Conservation (phyloP, 306 rosid genomes). For the Quercus wislizeni region DNA sequence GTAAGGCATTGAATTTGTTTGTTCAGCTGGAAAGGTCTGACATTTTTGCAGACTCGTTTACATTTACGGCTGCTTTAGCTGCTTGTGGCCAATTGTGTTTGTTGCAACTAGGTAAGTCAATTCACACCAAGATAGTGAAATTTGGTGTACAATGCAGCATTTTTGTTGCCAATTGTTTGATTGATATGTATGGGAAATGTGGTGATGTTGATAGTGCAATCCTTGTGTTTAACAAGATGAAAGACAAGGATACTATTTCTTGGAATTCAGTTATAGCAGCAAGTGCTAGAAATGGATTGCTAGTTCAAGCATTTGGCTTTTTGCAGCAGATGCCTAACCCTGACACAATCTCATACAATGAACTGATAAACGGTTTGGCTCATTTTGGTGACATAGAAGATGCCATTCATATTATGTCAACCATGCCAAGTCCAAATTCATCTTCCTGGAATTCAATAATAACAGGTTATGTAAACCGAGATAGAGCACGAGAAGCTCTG, state of each 20-base stretch:
- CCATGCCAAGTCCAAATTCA: slow-evolving; percentile 56
- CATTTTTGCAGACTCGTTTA: slow-evolving; percentile 42
- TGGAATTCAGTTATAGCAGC: slow-evolving; percentile 79
- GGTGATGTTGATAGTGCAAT: slow-evolving; percentile 41
- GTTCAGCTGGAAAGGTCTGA: slow-evolving; percentile 38
- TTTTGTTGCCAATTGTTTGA: slow-evolving; percentile 64
- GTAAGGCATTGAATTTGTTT: slow-evolving; percentile 42
- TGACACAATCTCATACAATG: slow-evolving; percentile 61
- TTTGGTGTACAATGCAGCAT: slow-evolving; percentile 35
- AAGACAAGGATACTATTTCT: slow-evolving; percentile 49
- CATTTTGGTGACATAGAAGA: slow-evolving; percentile 52
- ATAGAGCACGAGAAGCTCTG: slow-evolving; percentile 50
- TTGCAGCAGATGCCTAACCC: slow-evolving; percentile 54
- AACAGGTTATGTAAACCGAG: slow-evolving; percentile 64
- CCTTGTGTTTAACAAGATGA: slow-evolving; percentile 27
- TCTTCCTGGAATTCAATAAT: slow-evolving; percentile 78
- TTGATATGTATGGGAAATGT: slow-evolving; percentile 80
- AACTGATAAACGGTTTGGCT: slow-evolving; percentile 60
- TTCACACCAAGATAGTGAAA: slow-evolving; percentile 54
- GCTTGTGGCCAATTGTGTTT: slow-evolving; percentile 51
- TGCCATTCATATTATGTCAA: slow-evolving; percentile 43
- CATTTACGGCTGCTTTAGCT: slow-evolving; percentile 51
- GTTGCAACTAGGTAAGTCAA: slow-evolving; percentile 43
- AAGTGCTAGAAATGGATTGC: slow-evolving; percentile 42
- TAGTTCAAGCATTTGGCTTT: slow-evolving; percentile 43